Percentiles rank a stretch among this genome's conserved stretches.
Evolutionary conservation across 768 basidiomycete genomes (phyloP).

Genomic region (Mycena capillaripes): DNA sequence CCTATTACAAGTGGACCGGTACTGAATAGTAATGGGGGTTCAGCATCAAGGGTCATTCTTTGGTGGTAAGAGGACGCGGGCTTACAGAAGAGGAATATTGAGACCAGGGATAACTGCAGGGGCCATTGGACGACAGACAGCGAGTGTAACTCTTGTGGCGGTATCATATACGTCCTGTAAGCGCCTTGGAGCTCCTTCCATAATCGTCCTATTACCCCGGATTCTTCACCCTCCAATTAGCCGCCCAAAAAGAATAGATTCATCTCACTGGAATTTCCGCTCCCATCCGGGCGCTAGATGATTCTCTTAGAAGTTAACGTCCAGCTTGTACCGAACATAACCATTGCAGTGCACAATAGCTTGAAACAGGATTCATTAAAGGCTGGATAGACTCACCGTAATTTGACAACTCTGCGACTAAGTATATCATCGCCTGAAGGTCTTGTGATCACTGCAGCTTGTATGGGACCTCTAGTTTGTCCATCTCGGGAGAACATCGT

Average conservation of each 20-base stretch:
- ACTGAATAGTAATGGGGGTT: background rate
- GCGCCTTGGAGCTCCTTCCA: constrained; percentile 14
- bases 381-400: constrained; percentile 1
- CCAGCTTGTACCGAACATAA: constrained; percentile 6
- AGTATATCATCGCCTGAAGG: too few relatives aligned
- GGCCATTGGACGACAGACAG: constrained; percentile 20
- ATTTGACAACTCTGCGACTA: background rate
- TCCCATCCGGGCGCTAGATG: background rate
- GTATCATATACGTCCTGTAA: constrained; percentile 6
- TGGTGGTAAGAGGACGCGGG: background rate
- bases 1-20: constrained; percentile 18
- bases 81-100: constrained; percentile 17
- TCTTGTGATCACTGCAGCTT: too few relatives aligned
- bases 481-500: too few relatives aligned
- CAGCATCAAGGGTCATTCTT: background rate
- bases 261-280: background rate
- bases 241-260: constrained; percentile 15
- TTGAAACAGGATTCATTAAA: constrained; percentile 2
- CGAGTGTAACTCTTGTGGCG: background rate
- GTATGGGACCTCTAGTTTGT: too few relatives aligned
- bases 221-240: constrained; percentile 15
- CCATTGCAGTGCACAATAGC: too few relatives aligned
- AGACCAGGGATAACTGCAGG: constrained; percentile 18
- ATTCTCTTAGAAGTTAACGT: too few relatives aligned
- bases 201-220: constrained; percentile 2